Evolutionary conservation across 2,329 filamentous ascomycete species (phyloP).

Genomic region (Kalmusia sp.): DNA sequence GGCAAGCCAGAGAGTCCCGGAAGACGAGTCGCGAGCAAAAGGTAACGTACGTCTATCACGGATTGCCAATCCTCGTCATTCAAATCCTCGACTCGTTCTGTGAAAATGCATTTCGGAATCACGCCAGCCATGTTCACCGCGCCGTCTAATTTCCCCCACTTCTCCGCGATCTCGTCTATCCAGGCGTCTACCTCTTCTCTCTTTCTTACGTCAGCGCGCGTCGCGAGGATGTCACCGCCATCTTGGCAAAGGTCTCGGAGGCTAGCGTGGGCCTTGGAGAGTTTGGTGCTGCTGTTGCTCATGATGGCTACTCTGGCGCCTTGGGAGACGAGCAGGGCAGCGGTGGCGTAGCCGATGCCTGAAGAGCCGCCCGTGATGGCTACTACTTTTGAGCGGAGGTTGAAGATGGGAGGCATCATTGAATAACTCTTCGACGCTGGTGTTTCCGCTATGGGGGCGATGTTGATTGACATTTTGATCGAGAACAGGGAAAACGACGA

Average conservation of each 20-base stretch:
- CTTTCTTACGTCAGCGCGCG: constrained; percentile 40
- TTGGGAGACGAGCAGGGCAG: constrained; percentile 36
- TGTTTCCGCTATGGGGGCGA: no score
- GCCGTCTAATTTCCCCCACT: constrained; percentile 43
- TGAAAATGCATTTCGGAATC: constrained; percentile 2
- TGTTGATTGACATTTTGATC: no score
- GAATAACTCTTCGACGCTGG: no score
- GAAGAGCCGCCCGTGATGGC: constrained; percentile 20
- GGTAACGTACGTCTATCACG: constrained; percentile 20
- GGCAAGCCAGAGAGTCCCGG: no score
- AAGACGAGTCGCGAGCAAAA: no score
- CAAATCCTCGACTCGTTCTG: constrained; percentile 16
- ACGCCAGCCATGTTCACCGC: constrained; percentile 50
- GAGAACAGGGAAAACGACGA: no score
- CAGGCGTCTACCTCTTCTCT: constrained; percentile 30
- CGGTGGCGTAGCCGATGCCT: constrained; percentile 46
- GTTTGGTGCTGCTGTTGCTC: constrained; percentile 35
- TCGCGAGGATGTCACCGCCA: constrained; percentile 15
- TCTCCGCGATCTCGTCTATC: constrained; percentile 42
- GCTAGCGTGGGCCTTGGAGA: no score
- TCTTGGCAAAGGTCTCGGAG: constrained; percentile 14
- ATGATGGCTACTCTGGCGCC: constrained; percentile 46
- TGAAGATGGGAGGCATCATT: constrained; percentile 22
- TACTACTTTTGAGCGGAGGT: constrained; percentile 17
- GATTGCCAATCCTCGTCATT: constrained; percentile 24